Conservation (phyloP, 306 rosid species). For the Cucumis hystrix region DNA sequence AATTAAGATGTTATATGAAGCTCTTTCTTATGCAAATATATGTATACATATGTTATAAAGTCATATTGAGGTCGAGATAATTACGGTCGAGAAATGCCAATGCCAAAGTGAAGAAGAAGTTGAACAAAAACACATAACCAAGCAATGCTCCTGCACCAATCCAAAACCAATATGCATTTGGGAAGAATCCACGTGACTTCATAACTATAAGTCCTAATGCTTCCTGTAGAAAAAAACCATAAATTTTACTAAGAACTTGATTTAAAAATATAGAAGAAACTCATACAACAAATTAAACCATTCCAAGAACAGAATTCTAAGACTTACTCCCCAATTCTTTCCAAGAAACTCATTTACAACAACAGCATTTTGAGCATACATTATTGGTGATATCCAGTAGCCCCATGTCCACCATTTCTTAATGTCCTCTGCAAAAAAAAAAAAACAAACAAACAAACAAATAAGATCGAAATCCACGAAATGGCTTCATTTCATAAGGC, state of each 20-base stretch:
- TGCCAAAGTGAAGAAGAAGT: slow-evolving; percentile 28
- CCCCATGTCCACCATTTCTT: slow-evolving; percentile 74
- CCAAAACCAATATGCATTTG: slow-evolving; percentile 55
- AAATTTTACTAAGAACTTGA: not conserved
- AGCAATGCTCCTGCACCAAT: slow-evolving; percentile 47
- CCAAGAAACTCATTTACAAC: slow-evolving; percentile 60
- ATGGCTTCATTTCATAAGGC: not conserved
- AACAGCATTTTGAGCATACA: slow-evolving; percentile 56
- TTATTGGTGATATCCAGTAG: slow-evolving; percentile 61
- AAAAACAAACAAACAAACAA: not conserved
- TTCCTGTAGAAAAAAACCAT: not conserved
- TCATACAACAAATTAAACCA: not conserved
- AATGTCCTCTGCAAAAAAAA: slow-evolving; percentile 23
- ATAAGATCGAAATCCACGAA: not conserved
- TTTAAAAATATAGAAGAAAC: not conserved
- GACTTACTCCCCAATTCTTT: slow-evolving; percentile 43
- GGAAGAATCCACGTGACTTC: slow-evolving; percentile 41
- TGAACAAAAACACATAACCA: slow-evolving; percentile 36
- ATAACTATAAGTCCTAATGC: slow-evolving; percentile 36
- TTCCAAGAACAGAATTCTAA: not conserved
- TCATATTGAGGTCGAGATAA: slow-evolving; percentile 2
- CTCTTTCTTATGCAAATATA: not conserved
- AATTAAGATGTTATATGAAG: not conserved
- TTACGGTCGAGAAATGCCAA: slow-evolving; percentile 41
- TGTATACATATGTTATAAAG: not conserved